Base-by-base conservation (phyloP, 495 filamentous ascomycete genomes). In the Lasiosphaeria ovina region DNA sequence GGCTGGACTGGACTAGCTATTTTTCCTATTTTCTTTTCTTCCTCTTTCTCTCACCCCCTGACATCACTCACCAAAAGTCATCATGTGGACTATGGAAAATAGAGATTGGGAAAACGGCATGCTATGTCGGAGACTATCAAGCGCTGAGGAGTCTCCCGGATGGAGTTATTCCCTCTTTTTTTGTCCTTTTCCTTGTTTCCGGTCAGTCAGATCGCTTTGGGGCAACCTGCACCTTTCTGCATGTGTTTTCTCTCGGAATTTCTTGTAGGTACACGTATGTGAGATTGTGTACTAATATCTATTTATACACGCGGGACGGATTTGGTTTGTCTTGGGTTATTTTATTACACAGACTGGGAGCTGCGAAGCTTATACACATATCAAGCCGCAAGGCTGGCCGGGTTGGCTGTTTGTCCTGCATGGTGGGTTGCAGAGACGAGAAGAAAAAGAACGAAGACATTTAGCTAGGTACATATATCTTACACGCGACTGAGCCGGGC, bases 121-220 rank as follows among this genome's bases (percentile, higher is more conserved):
- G 11, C 36, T 42, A 58, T 40, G 59, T 17, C n/a, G 68, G 76
- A 74, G 75, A 73, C 73, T 57, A 66, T 80, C 79, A 81, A 81
- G 79, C 74, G 79, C 79, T 81, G 79, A 80, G 65, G 62, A 49
- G 76, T 81, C 77, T 79, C 75, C 66, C 49, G n/a, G 75, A 73
- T 64, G 71, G 77, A 24, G 24, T 24, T 48, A 56, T 34, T 57
- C 65, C 55, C 55, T 63, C 60, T 55, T 62, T 55, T 33, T 57
- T 12, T 64, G 59, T 60, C 62, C 40, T 51, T 56, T 51, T 54
- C 44, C 12, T 51, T 53, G 59, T 56, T 50, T 42, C 14, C 44
- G 44, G 44, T 47, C 2, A n/a, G 7, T 14, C 11, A 7, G 5
- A 14, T 45, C 11, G 12, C 44, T 14, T 47, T 47, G 38, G 12